Conservation (phyloP, 108 stramenopile genomes). For the Halocafeteria seosinensis region DNA sequence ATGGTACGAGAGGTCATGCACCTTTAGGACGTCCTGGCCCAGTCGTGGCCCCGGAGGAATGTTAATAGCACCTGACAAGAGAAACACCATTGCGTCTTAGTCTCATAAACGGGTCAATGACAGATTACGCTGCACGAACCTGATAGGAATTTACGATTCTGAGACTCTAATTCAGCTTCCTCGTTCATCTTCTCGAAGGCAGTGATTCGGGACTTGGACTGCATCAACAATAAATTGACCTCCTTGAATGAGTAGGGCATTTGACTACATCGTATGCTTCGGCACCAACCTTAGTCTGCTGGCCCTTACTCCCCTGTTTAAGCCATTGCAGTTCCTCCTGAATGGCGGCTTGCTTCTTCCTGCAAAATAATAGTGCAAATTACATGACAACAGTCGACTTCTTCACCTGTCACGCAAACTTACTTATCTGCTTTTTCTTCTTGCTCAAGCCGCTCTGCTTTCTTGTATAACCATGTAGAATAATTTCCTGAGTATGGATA, state of each 20-base stretch:
- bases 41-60: conserved; percentile 79
- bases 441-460: conserved; percentile 56
- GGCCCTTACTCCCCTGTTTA: conserved; percentile 63
- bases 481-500: conserved; percentile 87
- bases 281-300: conserved; percentile 53
- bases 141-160: no score
- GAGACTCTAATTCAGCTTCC: no score
- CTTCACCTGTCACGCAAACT: no score
- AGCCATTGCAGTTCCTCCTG: conserved; percentile 72
- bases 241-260: conserved; percentile 64
- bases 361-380: no score
- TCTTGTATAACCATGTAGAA: conserved; percentile 68
- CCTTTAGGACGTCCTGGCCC: conserved; percentile 66
- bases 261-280: no score
- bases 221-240: conserved; percentile 39
- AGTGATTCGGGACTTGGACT: not conserved
- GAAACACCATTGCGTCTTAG: no score
- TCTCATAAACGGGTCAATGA: no score
- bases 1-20: conserved; percentile 30
- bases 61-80: conserved; percentile 67
- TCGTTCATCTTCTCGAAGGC: no score
- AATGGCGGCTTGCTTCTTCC: conserved; percentile 27
- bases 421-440: conserved; percentile 61
- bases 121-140: no score
- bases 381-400: no score